Percentiles rank a stretch among this genome's conserved stretches.
These are phyloP conservation scores for Alternaria incomplexa DNA, from an alignment of 2,329 filamentous ascomycete species.

Conservation along the genomic window DNA sequence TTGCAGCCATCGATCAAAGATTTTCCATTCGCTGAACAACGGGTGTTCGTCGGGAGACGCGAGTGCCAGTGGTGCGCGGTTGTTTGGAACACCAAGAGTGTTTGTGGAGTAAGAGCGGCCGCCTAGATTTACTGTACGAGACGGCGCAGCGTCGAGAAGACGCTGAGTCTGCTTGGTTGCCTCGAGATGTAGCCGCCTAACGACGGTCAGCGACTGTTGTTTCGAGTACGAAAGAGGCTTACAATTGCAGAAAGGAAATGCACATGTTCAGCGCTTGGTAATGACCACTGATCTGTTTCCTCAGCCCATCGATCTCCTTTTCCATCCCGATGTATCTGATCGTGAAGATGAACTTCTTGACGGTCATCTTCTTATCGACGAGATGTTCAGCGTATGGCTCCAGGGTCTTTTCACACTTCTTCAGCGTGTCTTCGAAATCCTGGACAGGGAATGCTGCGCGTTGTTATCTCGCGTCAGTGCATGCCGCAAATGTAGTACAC, in stretches of 20 bases:
- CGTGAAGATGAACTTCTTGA: conserved; percentile 37
- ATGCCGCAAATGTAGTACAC: not conserved
- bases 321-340: conserved; percentile 44
- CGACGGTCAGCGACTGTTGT: conserved; percentile 9
- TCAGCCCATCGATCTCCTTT: conserved; percentile 38
- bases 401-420: conserved; percentile 36
- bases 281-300: conserved; percentile 37
- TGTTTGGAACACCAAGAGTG: conserved; percentile 23
- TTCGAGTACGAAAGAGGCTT: not conserved
- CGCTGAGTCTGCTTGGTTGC: conserved; percentile 30
- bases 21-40: conserved; percentile 38
- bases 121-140: conserved; percentile 34
- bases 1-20: conserved; percentile 38
- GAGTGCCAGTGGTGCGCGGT: conserved; percentile 23
- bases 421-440: conserved; percentile 40
- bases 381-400: conserved; percentile 38
- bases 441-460: conserved; percentile 35
- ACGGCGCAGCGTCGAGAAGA: conserved; percentile 28
- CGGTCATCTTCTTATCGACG: conserved; percentile 40
- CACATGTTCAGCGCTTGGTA: conserved; percentile 42
- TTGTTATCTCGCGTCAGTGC: conserved; percentile 3
- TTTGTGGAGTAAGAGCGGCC: conserved; percentile 33
- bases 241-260: conserved; percentile 40
- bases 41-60: conserved; percentile 37
- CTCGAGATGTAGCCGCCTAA: conserved; percentile 37